These are phyloP conservation scores for Beauveria brongniartii DNA, from an alignment of 2,329 filamentous ascomycete genomes.

Conservation along the genomic window DNA sequence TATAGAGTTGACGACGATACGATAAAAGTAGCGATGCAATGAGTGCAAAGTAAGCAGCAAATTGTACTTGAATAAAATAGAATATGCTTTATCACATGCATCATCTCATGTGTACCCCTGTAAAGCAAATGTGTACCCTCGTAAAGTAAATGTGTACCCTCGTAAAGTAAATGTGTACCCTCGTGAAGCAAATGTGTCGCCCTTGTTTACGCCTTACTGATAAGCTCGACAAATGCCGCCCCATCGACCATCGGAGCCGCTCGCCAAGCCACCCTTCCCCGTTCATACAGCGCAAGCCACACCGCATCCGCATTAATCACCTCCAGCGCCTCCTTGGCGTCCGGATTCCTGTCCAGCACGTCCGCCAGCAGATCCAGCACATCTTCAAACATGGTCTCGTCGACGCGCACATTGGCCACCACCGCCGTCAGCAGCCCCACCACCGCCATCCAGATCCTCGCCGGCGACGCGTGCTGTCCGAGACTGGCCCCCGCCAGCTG, in stretches of 20 bases:
- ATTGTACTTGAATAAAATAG: neutral
- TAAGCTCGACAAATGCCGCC: conserved; percentile 15
- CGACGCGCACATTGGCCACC: conserved; percentile 54
- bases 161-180: neutral
- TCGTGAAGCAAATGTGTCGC: neutral
- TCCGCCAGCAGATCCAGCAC: conserved; percentile 55
- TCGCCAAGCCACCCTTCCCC: conserved; percentile 30
- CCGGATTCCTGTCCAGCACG: conserved; percentile 33
- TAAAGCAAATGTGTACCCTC: too few relatives aligned
- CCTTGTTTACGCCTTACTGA: neutral
- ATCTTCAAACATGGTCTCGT: conserved; percentile 64
- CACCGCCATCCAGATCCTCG: conserved; percentile 57
- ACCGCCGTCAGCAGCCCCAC: conserved; percentile 51
- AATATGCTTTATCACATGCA: neutral
- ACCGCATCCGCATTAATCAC: conserved; percentile 65
- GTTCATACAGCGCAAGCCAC: conserved; percentile 56
- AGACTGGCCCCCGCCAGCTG: conserved; percentile 28
- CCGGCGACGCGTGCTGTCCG: conserved; percentile 52
- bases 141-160: neutral
- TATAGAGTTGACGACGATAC: neutral
- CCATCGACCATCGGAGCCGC: conserved; percentile 36
- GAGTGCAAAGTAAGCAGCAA: neutral
- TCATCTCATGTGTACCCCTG: too few relatives aligned
- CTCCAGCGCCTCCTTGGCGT: conserved; percentile 52
- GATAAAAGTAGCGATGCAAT: neutral